These are phyloP conservation scores for Macadamia tetraphylla DNA, from an alignment of 164 flowering plant species.

Conservation along the genomic window DNA sequence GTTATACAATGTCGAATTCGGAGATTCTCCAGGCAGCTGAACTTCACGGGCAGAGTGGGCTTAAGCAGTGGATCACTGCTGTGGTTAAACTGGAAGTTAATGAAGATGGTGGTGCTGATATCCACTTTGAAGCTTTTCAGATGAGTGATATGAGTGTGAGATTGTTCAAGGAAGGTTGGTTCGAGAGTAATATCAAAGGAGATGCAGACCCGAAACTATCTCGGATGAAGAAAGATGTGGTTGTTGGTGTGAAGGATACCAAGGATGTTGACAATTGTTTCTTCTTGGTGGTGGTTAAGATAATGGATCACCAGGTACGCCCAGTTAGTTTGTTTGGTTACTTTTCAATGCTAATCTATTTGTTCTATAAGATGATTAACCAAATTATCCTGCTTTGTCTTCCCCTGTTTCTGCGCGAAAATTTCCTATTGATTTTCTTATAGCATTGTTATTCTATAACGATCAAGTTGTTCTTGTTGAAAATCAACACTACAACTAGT, in stretches of 20 bases:
- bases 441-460: too few relatives aligned
- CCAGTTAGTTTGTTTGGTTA: neutral
- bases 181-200: constrained; percentile 46
- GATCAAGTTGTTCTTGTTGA: too few relatives aligned
- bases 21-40: constrained; percentile 84
- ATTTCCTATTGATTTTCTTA: too few relatives aligned
- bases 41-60: constrained; percentile 68
- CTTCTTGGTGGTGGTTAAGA: constrained; percentile 92
- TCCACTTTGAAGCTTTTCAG: constrained; percentile 95
- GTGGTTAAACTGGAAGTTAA: constrained; percentile 80
- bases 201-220: constrained; percentile 80
- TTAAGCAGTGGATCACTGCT: constrained; percentile 96
- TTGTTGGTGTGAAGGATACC: constrained; percentile 79
- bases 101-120: constrained; percentile 85
- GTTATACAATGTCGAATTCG: constrained; percentile 64
- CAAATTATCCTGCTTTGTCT: neutral
- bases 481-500: too few relatives aligned
- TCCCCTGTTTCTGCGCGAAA: neutral
- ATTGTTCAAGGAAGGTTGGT: constrained; percentile 89
- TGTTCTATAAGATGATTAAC: neutral
- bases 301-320: constrained; percentile 78
- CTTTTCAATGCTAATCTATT: neutral
- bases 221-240: constrained; percentile 85
- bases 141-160: constrained; percentile 88
- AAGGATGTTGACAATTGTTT: constrained; percentile 86